These are phyloP conservation scores for Metschnikowia corniflorae DNA, from an alignment of 805 yeast species.

Conservation along the genomic window DNA sequence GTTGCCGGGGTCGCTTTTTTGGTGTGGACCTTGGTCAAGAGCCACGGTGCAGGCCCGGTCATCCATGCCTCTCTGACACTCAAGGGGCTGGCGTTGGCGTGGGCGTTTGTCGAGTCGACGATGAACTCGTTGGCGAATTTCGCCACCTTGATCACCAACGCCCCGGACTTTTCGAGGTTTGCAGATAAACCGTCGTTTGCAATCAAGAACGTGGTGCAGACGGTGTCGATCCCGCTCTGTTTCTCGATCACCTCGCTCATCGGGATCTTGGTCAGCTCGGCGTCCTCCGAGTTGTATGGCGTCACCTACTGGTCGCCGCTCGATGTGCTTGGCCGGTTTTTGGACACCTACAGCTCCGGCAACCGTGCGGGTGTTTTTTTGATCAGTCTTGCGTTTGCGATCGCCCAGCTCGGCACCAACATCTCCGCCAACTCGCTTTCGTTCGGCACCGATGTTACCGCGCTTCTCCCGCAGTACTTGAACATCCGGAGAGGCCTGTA, in stretches of 20 bases:
- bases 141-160: constrained; percentile 83
- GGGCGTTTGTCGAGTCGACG: constrained; percentile 77
- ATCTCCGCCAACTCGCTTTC: constrained; percentile 69
- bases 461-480: constrained; percentile 58
- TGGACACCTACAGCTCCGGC: constrained; percentile 48
- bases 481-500: constrained; percentile 80
- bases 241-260: constrained; percentile 79
- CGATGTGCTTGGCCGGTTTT: constrained; percentile 64
- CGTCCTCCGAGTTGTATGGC: constrained; percentile 65
- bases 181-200: constrained; percentile 47
- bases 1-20: constrained; percentile 80
- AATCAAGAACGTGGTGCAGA: constrained; percentile 42
- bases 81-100: constrained; percentile 61
- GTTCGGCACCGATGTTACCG: constrained; percentile 71
- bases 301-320: constrained; percentile 81
- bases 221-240: constrained; percentile 67
- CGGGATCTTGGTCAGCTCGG: constrained; percentile 81
- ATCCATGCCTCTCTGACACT: constrained; percentile 52
- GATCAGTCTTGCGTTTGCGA: constrained; percentile 63
- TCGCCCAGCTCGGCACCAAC: constrained; percentile 78
- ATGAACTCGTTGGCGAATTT: constrained; percentile 85
- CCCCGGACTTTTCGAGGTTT: constrained; percentile 87
- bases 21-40: constrained; percentile 79
- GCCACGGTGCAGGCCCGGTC: constrained; percentile 75
- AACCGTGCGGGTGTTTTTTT: constrained; percentile 79